These are phyloP conservation scores for Croton setiger DNA, from an alignment of 441 rosid species.

Conservation along the genomic window DNA sequence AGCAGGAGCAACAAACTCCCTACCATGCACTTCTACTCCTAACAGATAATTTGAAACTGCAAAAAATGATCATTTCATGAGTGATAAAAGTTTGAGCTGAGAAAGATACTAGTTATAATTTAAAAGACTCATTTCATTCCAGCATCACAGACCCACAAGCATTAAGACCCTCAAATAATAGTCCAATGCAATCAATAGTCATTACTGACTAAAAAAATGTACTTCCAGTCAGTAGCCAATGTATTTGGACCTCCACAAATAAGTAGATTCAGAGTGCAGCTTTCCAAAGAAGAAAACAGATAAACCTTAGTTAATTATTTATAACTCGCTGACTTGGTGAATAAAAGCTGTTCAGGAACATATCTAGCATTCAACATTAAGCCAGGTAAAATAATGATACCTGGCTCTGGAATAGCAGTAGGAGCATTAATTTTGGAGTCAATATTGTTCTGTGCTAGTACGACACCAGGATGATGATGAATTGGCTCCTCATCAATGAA, in stretches of 20 bases:
- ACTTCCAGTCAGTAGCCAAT: background rate
- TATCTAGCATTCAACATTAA: background rate
- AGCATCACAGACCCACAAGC: background rate
- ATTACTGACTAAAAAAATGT: background rate
- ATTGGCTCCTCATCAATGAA: constrained; percentile 58
- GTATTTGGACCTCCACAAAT: background rate
- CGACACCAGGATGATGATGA: constrained; percentile 47
- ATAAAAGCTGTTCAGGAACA: background rate
- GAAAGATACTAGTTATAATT: background rate
- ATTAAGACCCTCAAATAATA: background rate
- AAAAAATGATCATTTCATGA: constrained; percentile 14
- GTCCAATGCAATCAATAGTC: background rate
- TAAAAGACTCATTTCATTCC: background rate
- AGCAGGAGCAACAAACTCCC: constrained; percentile 37
- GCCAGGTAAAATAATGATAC: constrained; percentile 24
- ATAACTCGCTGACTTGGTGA: constrained; percentile 8
- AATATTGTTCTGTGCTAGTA: constrained; percentile 40
- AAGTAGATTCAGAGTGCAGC: background rate
- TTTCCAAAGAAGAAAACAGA: constrained; percentile 2
- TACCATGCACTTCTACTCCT: constrained; percentile 42
- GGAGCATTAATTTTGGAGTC: constrained; percentile 37
- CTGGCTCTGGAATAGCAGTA: constrained; percentile 40
- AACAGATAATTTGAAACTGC: constrained; percentile 51
- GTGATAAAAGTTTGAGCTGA: background rate
- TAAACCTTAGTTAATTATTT: background rate